Conservation (phyloP, 192 early-diverging fungal genomes). For the Entomortierella chlamydospora region DNA sequence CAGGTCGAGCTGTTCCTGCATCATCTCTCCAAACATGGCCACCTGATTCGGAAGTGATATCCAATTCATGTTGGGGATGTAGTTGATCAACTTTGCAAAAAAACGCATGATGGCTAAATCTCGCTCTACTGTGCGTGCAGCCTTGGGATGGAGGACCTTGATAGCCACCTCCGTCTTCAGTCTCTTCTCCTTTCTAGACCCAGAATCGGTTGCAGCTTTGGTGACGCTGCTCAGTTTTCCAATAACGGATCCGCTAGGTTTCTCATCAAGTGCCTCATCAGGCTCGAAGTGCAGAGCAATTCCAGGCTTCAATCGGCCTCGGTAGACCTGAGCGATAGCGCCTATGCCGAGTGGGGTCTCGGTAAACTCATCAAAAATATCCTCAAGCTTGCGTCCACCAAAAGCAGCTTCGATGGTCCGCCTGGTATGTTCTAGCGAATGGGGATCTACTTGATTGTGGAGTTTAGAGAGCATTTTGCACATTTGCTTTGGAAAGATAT, state of each 20-base stretch:
- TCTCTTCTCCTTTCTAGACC: conserved; percentile 26
- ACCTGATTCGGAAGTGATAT: conserved; percentile 93
- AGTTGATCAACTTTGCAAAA: conserved; percentile 71
- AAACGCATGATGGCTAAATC: conserved; percentile 88
- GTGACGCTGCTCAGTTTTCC: conserved; percentile 22
- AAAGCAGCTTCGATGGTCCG: conserved; percentile 73
- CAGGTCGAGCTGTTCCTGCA: conserved; percentile 91
- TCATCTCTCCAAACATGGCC: conserved; percentile 89
- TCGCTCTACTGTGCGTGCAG: conserved; percentile 69
- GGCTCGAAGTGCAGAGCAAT: conserved; percentile 51
- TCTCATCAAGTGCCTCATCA: conserved; percentile 16
- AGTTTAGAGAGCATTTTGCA: conserved; percentile 81
- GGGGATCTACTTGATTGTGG: conserved; percentile 84
- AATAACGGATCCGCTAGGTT: conserved; percentile 43
- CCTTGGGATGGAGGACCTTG: conserved; percentile 93
- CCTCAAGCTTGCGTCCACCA: conserved; percentile 70
- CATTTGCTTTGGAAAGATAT: conserved; percentile 83
- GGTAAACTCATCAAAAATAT: conserved; percentile 84
- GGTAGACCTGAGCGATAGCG: conserved; percentile 92
- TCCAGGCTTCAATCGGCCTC: conserved; percentile 47
- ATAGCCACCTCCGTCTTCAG: conserved; percentile 75
- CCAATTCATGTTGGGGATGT: conserved; percentile 86
- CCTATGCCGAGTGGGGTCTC: conserved; percentile 88
- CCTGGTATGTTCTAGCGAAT: conserved; percentile 77
- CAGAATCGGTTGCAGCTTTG: conserved; percentile 13